phyloP scores from a whole-genome alignment of 495 filamentous ascomycete genomes.

The Trichoderma virens region DNA sequence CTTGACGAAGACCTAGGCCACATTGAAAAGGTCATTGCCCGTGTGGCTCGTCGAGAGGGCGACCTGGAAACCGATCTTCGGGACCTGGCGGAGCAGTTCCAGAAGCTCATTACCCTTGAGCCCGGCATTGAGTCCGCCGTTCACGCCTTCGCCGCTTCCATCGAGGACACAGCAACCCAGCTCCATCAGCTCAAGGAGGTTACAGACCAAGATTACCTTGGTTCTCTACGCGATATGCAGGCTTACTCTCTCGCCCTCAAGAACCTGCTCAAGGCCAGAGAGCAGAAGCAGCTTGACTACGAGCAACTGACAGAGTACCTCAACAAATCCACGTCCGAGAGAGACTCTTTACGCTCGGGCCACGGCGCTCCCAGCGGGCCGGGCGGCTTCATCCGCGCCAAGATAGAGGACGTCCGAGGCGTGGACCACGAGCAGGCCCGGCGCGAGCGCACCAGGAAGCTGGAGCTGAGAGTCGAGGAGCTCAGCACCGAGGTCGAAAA shows the following conservation, averaged over 20 bases:
- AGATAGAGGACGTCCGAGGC: constrained; percentile 93
- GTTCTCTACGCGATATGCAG: constrained; percentile 85
- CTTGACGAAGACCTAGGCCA: constrained; percentile 88
- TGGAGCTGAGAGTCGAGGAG: constrained; percentile 86
- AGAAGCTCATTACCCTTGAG: constrained; percentile 84
- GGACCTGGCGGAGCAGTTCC: constrained; percentile 87
- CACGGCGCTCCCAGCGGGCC: constrained; percentile 55
- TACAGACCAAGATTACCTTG: constrained; percentile 92
- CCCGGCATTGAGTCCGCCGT: constrained; percentile 75
- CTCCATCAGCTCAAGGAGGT: constrained; percentile 74
- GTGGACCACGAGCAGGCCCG: constrained; percentile 92
- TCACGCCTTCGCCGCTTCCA: constrained; percentile 74
- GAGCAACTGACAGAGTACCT: constrained; percentile 95
- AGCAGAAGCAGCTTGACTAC: constrained; percentile 97
- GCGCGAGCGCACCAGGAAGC: constrained; percentile 75
- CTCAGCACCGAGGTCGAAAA: constrained; percentile 81
- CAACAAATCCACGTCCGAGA: constrained; percentile 78
- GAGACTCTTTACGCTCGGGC: constrained; percentile 70
- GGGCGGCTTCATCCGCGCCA: constrained; percentile 83
- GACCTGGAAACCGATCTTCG: constrained; percentile 85
- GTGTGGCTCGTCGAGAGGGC: constrained; percentile 77
- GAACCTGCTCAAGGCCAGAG: constrained; percentile 79
- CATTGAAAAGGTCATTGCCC: constrained; percentile 86
- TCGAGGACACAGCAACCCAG: constrained; percentile 72
- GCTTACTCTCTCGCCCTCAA: constrained; percentile 81